phyloP scores from a whole-genome alignment of 208 protist genomes.

The Acanthamoeba lugdunensis region DNA sequence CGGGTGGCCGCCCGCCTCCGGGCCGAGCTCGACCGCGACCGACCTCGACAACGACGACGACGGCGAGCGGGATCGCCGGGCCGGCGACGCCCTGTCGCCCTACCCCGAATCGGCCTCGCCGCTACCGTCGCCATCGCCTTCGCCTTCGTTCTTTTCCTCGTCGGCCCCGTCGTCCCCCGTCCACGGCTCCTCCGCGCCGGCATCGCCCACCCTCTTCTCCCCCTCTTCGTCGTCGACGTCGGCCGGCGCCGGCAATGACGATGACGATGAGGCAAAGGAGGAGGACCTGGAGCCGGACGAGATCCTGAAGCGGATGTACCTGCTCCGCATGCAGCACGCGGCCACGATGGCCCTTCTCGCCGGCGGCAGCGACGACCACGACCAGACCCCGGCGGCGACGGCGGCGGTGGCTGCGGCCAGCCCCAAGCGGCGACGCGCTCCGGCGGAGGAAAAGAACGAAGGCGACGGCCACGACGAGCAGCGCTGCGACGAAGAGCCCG shows the following conservation, averaged over 20 bases:
- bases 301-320: constrained; percentile 2
- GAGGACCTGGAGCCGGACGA: neutral
- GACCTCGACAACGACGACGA: neutral
- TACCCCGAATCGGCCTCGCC: neutral
- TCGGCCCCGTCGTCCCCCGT: neutral
- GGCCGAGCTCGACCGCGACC: too few relatives aligned
- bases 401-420: too few relatives aligned
- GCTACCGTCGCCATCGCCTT: neutral
- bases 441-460: too few relatives aligned
- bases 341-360: neutral
- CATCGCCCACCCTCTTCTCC: neutral
- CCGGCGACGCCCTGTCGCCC: constrained; percentile 1
- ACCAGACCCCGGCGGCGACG: too few relatives aligned
- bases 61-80: neutral
- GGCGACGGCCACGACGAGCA: neutral
- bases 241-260: neutral
- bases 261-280: neutral
- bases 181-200: neutral
- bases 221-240: neutral
- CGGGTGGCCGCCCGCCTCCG: too few relatives aligned
- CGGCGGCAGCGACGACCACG: too few relatives aligned
- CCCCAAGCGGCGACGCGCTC: too few relatives aligned
- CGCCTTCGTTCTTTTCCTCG: neutral
- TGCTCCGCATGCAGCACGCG: constrained; percentile 3
- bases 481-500: neutral